Percentiles rank a stretch among this genome's conserved stretches.
phyloP scores from a whole-genome alignment of 768 basidiomycete genomes.

The Amanita fuliginea region DNA sequence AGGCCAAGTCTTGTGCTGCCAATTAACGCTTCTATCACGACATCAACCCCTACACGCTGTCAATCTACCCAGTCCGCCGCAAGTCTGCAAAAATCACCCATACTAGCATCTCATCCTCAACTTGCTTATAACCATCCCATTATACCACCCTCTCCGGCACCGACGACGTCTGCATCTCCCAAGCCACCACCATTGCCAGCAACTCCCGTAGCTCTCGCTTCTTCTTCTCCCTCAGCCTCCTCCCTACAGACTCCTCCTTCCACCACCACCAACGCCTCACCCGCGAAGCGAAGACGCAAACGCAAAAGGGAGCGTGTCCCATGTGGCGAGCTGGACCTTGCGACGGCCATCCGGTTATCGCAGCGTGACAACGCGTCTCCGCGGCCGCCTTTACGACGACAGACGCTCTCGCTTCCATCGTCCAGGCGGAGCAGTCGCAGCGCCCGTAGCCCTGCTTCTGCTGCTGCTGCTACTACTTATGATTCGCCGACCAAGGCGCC shows the following conservation, averaged over 20 bases:
- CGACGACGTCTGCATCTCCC: neutral
- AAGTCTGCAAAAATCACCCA: no score
- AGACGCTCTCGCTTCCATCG: neutral
- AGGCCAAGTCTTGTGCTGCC: neutral
- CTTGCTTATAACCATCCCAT: neutral
- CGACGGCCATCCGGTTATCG: conserved; percentile 3
- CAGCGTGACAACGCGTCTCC: conserved; percentile 1
- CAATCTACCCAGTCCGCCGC: no score
- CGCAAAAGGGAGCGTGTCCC: neutral
- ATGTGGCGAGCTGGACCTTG: neutral
- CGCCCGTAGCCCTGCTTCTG: neutral
- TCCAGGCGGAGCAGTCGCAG: neutral
- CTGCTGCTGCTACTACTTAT: neutral
- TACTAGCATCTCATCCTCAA: neutral
- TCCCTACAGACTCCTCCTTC: no score
- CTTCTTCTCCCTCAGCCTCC: no score
- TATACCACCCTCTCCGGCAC: neutral
- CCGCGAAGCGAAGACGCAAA: neutral
- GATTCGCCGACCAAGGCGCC: neutral
- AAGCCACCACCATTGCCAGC: no score
- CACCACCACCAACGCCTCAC: neutral
- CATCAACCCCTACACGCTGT: no score
- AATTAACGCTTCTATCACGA: no score
- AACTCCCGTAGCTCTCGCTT: no score
- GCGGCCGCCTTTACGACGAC: neutral